Evolutionary conservation across 2,329 filamentous ascomycete genomes (phyloP).

Genomic region (Ophiocordyceps camponoti-floridani): DNA sequence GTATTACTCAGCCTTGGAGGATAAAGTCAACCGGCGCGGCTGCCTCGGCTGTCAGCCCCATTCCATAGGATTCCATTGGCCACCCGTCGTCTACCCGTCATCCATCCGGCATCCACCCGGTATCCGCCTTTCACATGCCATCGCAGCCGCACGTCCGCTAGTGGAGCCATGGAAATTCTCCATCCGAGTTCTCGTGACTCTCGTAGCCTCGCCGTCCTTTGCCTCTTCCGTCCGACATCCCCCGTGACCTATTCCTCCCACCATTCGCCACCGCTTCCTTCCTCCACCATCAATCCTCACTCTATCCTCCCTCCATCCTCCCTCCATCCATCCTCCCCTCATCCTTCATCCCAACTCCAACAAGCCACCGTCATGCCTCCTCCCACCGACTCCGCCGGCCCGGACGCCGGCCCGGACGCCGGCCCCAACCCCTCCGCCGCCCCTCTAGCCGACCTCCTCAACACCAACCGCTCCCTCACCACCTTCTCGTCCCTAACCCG

Average conservation of each 20-base stretch:
- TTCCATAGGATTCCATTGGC: constrained; percentile 1
- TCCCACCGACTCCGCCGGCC: not conserved
- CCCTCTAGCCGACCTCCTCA: constrained; percentile 70
- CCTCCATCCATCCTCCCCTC: too few relatives aligned
- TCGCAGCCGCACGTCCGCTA: not conserved
- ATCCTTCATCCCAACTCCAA: too few relatives aligned
- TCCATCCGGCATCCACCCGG: too few relatives aligned
- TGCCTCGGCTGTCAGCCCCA: not conserved
- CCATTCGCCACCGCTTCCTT: not conserved
- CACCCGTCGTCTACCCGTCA: too few relatives aligned
- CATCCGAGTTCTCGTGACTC: not conserved
- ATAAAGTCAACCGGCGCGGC: too few relatives aligned
- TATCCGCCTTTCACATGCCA: not conserved
- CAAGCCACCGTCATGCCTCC: not conserved
- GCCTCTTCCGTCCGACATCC: not conserved
- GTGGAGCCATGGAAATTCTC: too few relatives aligned
- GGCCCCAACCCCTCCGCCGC: constrained; percentile 25
- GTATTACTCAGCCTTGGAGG: too few relatives aligned
- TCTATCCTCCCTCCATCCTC: too few relatives aligned
- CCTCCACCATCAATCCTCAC: not conserved
- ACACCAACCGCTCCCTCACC: constrained; percentile 59
- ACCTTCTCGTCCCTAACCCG: constrained; percentile 71
- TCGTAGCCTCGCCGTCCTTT: not conserved
- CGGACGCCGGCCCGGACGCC: constrained; percentile 4
- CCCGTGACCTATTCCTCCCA: not conserved